Percentiles rank a stretch among this genome's conserved stretches.
These are phyloP conservation scores for Cryptosporidium baileyi DNA, from an alignment of 169 alveolate genomes.

Conservation along the genomic window DNA sequence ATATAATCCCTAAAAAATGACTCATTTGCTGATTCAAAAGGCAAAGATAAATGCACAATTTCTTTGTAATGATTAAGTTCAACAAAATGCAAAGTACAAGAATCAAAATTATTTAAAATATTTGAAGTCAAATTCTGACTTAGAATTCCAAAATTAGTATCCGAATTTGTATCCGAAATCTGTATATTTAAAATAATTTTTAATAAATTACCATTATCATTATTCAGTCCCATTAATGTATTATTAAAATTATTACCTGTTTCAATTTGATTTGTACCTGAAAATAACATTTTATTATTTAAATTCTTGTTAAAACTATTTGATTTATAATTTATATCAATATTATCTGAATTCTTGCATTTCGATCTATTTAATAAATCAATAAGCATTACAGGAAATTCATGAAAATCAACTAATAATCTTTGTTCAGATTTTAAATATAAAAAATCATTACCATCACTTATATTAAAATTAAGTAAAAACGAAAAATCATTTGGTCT, in stretches of 20 bases:
- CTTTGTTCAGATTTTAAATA: constrained; percentile 71
- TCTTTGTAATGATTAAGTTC: constrained; percentile 60
- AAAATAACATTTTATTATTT: not conserved
- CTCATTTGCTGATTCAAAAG: constrained; percentile 52
- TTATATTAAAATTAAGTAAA: constrained; percentile 9
- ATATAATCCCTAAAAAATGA: constrained; percentile 12
- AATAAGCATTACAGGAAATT: constrained; percentile 66
- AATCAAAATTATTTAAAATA: not conserved
- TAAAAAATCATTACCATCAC: constrained; percentile 67
- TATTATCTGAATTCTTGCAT: not conserved
- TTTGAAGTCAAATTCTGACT: too few relatives aligned
- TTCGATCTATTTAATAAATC: constrained; percentile 55
- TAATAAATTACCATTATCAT: constrained; percentile 14
- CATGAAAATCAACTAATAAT: constrained; percentile 72
- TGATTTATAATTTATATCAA: not conserved
- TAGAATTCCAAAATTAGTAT: constrained; percentile 16
- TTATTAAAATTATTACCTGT: not conserved
- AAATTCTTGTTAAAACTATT: not conserved
- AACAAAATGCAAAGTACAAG: constrained; percentile 29
- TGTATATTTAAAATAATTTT: constrained; percentile 6
- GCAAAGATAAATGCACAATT: constrained; percentile 50
- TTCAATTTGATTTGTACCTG: not conserved
- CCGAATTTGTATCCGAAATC: not conserved
- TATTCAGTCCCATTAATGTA: too few relatives aligned
- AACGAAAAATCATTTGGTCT: constrained; percentile 55